These are phyloP conservation scores for Cytospora paraplurivora DNA, from an alignment of 2,329 filamentous ascomycete genomes.

Conservation along the genomic window DNA sequence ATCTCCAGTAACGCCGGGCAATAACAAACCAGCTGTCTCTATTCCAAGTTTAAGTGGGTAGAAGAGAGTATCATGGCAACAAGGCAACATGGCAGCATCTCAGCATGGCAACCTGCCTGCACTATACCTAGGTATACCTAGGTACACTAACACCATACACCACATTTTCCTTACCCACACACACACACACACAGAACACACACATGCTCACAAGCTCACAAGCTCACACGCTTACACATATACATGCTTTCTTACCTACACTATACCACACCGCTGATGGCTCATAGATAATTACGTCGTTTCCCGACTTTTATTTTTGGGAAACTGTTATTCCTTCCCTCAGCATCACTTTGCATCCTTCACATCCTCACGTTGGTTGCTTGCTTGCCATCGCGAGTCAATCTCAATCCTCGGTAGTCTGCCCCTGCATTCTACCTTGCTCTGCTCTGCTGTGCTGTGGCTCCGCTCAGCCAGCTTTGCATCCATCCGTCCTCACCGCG, in stretches of 20 bases:
- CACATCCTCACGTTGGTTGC: slow-evolving; percentile 5
- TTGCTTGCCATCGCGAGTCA: neutral
- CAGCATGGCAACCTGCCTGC: neutral
- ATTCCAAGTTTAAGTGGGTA: neutral
- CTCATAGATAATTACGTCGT: neutral
- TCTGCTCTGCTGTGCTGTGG: slow-evolving; percentile 1
- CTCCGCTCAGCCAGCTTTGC: neutral
- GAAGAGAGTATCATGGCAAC: neutral
- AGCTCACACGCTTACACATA: neutral
- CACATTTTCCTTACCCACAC: neutral
- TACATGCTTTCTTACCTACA: neutral
- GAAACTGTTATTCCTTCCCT: neutral
- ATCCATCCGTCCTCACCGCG: neutral
- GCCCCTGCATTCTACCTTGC: neutral
- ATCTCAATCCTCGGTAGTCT: neutral
- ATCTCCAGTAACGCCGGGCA: slow-evolving; percentile 16
- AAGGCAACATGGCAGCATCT: neutral
- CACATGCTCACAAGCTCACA: neutral
- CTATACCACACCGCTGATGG: neutral
- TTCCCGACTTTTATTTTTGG: neutral
- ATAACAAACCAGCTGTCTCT: slow-evolving; percentile 24
- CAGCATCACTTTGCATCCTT: neutral
- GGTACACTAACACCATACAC: neutral
- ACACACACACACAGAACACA: neutral
- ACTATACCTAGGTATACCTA: neutral